Evolutionary conservation across 495 filamentous ascomycete genomes (phyloP).

Genomic region (Penicillium soppii): DNA sequence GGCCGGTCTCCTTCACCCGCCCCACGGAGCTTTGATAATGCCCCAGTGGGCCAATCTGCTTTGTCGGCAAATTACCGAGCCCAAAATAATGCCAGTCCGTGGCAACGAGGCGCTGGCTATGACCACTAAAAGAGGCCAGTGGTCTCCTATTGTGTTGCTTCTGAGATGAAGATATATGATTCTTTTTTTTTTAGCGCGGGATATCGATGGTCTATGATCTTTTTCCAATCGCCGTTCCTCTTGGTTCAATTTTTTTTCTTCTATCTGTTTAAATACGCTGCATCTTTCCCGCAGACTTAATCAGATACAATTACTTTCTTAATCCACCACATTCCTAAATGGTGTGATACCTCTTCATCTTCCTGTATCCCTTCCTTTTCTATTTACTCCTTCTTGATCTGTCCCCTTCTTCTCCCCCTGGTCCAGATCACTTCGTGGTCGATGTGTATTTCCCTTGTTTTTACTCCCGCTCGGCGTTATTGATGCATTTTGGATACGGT

Average conservation of each 20-base stretch:
- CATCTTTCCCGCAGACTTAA: constrained; percentile 13
- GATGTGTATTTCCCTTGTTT: constrained; percentile 26
- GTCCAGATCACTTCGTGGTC: constrained; percentile 5
- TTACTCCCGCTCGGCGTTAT: constrained; percentile 35
- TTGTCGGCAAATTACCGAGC: constrained; percentile 38
- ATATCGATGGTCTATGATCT: constrained; percentile 29
- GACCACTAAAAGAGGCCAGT: constrained; percentile 48
- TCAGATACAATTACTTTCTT: constrained; percentile 8
- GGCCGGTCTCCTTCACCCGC: constrained; percentile 38
- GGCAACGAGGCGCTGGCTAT: constrained; percentile 67
- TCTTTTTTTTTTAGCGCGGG: constrained; percentile 37
- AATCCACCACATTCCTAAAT: constrained; percentile 5
- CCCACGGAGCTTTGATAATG: constrained; percentile 28
- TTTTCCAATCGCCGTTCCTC: constrained; percentile 23
- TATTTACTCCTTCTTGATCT: constrained; percentile 7
- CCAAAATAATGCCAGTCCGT: constrained; percentile 61
- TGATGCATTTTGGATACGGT: constrained; percentile 38
- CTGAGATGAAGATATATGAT: constrained; percentile 47
- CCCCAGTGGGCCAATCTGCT: constrained; percentile 30
- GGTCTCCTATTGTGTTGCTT: constrained; percentile 23
- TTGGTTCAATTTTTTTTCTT: constrained; percentile 14
- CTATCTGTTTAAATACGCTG: constrained; percentile 12
- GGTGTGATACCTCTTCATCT: constrained; percentile 4
- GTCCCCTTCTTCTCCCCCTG: constrained; percentile 6
- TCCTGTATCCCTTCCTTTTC: constrained; percentile 6